phyloP scores from a whole-genome alignment of 202 grass and related monocot species.

The Miscanthus sacchariflorus region DNA sequence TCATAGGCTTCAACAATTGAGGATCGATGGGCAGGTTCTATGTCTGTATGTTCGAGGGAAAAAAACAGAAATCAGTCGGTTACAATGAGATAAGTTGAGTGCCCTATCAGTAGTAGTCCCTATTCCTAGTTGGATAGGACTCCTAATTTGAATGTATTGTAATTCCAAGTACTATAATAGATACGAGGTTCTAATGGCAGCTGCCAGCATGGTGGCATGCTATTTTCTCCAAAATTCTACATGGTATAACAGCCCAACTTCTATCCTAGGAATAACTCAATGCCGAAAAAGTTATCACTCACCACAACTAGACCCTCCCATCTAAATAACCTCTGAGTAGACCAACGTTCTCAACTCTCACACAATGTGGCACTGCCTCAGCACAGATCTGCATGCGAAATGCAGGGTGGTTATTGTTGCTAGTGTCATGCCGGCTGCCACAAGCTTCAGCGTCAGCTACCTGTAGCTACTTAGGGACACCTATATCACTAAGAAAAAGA shows the following conservation, averaged over 20 bases:
- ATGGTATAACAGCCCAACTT: background rate
- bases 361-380: background rate
- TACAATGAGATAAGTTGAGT: background rate
- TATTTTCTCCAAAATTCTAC: background rate
- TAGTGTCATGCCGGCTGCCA: background rate
- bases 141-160: background rate
- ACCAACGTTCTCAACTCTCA: background rate
- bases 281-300: background rate
- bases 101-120: too few relatives aligned
- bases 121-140: too few relatives aligned
- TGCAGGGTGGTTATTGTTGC: background rate
- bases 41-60: background rate
- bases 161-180: background rate
- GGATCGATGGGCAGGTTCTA: background rate
- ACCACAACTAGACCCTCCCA: background rate
- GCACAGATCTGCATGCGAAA: too few relatives aligned
- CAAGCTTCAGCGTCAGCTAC: background rate
- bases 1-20: background rate
- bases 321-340: too few relatives aligned
- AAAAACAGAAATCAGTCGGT: background rate
- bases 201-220: background rate
- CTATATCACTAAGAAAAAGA: constrained; percentile 3
- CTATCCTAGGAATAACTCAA: background rate
- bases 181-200: background rate
- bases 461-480: background rate